Evolutionary conservation across 2,329 filamentous ascomycete species (phyloP).

Genomic region (Epichloe festucae): DNA sequence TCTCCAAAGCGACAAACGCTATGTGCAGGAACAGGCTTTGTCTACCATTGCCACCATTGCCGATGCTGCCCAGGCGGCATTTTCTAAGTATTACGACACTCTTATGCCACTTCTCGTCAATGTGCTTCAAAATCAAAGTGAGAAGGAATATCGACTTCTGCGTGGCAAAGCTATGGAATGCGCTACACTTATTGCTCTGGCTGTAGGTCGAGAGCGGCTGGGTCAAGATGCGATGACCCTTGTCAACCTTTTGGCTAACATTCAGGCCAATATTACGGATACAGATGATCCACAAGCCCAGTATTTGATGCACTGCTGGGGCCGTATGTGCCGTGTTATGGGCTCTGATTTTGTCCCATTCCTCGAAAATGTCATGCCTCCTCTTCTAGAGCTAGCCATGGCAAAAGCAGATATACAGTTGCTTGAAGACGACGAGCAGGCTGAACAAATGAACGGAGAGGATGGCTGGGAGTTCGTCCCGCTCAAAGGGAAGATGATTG

Average conservation of each 20-base stretch:
- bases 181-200: constrained; percentile 86
- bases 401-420: constrained; percentile 97
- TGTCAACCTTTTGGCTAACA: constrained; percentile 76
- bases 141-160: constrained; percentile 83
- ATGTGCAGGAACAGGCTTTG: constrained; percentile 92
- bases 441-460: constrained; percentile 83
- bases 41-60: constrained; percentile 98
- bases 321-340: constrained; percentile 92
- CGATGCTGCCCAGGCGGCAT: constrained; percentile 92
- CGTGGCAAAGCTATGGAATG: constrained; percentile 99
- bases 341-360: constrained; percentile 86
- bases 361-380: constrained; percentile 85
- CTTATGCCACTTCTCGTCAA: constrained; percentile 91
- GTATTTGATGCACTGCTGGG: constrained; percentile 98
- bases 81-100: constrained; percentile 88
- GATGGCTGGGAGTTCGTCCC: constrained; percentile 97
- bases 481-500: constrained; percentile 94
- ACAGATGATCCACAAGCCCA: constrained; percentile 91
- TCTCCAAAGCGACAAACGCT: constrained; percentile 82
- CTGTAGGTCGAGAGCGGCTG: constrained; percentile 87
- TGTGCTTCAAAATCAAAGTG: constrained; percentile 77
- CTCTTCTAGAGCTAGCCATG: constrained; percentile 76
- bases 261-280: constrained; percentile 78
- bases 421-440: constrained; percentile 87
- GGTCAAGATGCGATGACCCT: constrained; percentile 76